phyloP scores from a whole-genome alignment of 2,329 filamentous ascomycete species.

The Nannizziopsis barbatae region DNA sequence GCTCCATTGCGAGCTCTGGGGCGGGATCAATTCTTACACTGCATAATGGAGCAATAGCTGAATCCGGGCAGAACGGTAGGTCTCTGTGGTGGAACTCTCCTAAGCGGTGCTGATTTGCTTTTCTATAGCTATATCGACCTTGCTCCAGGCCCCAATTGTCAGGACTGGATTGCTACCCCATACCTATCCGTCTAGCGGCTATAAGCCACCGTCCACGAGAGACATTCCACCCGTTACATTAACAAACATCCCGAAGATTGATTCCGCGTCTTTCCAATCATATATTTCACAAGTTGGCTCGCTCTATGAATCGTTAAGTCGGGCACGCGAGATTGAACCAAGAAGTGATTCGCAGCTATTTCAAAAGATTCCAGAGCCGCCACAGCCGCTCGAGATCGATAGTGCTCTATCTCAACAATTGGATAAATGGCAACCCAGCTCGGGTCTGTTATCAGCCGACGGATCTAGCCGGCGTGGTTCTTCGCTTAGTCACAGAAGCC shows the following conservation, averaged over 20 bases:
- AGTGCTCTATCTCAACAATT: slow-evolving; percentile 37
- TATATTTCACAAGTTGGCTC: slow-evolving; percentile 79
- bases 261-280: slow-evolving; percentile 65
- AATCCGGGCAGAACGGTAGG: slow-evolving; percentile 60
- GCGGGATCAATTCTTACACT: slow-evolving; percentile 63
- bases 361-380: slow-evolving; percentile 34
- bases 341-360: slow-evolving; percentile 34
- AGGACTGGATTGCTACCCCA: slow-evolving; percentile 73
- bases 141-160: slow-evolving; percentile 66
- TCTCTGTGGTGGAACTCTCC: neutral
- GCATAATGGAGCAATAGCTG: slow-evolving; percentile 47
- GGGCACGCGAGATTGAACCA: slow-evolving; percentile 66
- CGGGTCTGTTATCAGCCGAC: slow-evolving; percentile 15
- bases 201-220: slow-evolving; percentile 70
- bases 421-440: slow-evolving; percentile 33
- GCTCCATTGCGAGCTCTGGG: slow-evolving; percentile 78
- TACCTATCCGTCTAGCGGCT: slow-evolving; percentile 56
- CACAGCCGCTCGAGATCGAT: slow-evolving; percentile 40
- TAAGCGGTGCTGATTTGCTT: neutral
- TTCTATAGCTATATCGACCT: slow-evolving; percentile 61
- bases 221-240: slow-evolving; percentile 91
- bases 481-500: slow-evolving; percentile 34
- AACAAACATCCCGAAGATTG: slow-evolving; percentile 75
- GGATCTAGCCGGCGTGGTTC: slow-evolving; percentile 24
- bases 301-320: slow-evolving; percentile 78